Conservation (phyloP, 176 grass and related monocot genomes). For the Zoysia pacifica region DNA sequence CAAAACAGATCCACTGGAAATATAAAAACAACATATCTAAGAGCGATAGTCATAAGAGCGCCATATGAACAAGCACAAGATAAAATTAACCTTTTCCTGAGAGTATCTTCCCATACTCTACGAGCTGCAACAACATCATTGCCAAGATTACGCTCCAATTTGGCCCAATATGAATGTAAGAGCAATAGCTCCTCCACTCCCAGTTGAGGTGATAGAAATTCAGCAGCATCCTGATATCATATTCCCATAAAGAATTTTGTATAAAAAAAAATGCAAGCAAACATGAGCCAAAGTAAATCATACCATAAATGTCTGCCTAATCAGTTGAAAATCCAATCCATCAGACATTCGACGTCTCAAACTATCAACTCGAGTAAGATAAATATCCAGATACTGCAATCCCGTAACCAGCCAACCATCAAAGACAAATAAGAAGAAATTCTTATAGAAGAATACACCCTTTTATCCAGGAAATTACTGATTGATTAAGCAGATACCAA, state of each 20-base stretch:
- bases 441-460: constrained; percentile 7
- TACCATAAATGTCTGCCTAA: constrained; percentile 83
- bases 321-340: constrained; percentile 73
- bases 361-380: constrained; percentile 90
- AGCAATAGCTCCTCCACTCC: constrained; percentile 64
- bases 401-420: constrained; percentile 32
- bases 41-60: constrained; percentile 6
- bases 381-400: constrained; percentile 85
- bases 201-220: constrained; percentile 67
- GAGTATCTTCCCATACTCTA: constrained; percentile 81
- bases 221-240: constrained; percentile 69
- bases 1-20: constrained; percentile 70
- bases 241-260: constrained; percentile 33
- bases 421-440: constrained; percentile 39
- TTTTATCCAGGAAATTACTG: constrained; percentile 20
- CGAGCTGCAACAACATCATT: constrained; percentile 74
- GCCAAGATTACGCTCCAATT: constrained; percentile 72
- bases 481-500: constrained; percentile 4
- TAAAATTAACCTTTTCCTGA: constrained; percentile 75
- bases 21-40: constrained; percentile 46
- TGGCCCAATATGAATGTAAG: constrained; percentile 80
- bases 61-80: constrained; percentile 26
- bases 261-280: constrained; percentile 12
- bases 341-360: constrained; percentile 74
- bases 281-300: constrained; percentile 15